Evolutionary conservation across 192 early-diverging fungal genomes (phyloP), one percentile per base, ranked within the genome.

Genomic region (Umbelopsis sp.): DNA sequence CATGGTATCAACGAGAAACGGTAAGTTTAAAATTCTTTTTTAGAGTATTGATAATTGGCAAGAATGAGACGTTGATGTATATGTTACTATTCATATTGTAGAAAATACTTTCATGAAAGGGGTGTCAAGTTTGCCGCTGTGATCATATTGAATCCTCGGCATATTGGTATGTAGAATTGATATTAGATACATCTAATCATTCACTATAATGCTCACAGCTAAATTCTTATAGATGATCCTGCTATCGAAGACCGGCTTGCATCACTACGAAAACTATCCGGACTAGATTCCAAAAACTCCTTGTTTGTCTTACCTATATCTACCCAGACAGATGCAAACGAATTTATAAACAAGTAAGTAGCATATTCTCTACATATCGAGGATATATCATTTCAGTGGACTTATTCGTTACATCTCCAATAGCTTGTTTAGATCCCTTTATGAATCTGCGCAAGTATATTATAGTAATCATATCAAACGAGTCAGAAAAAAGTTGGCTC

Each of bases 401-500:
- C 49, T 16, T n/a, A 25, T 26, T 25, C 49, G 47, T 47, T 49
- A 22, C 51, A 17, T 17, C 25, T 41, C 12, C 38, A 1, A 45
- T 68, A 94, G 90, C 32, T 66, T 94, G 17, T 90, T 93, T 66
- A 71, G 80, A 74, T 81, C 85, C 10, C 79, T 94, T 9, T 88
- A 86, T 47, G 93, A 95, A 72, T 74, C 85, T 26, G 84, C 91
- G 0, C 77, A 88, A 68, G 83, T 80, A 50, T 94, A 93, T 72
- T 96, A 93, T 80, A 87, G 87, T 50, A 90, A 96, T 44, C 87
- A 85, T 68, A 85, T 88, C 24, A 95, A 94, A 69, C 76, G 89
- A 11, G 66, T 91, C 45, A 89, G 89, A 70, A 90, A 87, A 73
- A 94, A 94, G 65, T 86, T 86, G 59, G 75, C 88, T 0, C 87